phyloP scores from a whole-genome alignment of 129 eudicot genomes.

The Pulicaria dysenterica region DNA sequence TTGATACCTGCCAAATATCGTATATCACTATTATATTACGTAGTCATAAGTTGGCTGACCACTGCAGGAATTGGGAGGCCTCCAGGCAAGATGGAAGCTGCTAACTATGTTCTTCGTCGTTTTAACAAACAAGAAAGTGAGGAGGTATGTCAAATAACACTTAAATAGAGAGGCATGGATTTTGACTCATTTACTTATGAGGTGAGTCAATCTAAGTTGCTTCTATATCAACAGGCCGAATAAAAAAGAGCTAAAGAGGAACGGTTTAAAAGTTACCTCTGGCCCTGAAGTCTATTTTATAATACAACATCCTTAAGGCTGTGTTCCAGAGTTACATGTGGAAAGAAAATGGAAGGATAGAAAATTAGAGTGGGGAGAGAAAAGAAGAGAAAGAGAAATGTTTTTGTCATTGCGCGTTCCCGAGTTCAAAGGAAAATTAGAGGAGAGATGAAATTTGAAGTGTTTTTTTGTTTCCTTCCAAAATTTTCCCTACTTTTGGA shows the following conservation, averaged over 20 bases:
- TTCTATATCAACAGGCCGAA: background rate
- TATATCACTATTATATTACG: background rate
- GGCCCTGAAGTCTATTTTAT: no score
- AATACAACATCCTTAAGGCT: no score
- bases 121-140: conserved; percentile 77
- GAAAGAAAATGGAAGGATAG: no score
- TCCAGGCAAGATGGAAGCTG: conserved; percentile 91
- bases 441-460: no score
- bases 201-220: background rate
- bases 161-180: background rate
- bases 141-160: conserved; percentile 56
- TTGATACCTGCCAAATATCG: background rate
- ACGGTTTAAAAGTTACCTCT: background rate
- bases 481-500: no score
- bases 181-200: background rate
- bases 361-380: no score
- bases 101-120: conserved; percentile 69
- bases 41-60: conserved; percentile 7
- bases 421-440: no score
- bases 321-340: no score
- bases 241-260: background rate
- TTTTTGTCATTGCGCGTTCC: no score
- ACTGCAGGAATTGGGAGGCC: conserved; percentile 91
- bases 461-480: no score
- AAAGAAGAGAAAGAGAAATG: no score